Percentiles rank a stretch among this genome's conserved stretches.
These are phyloP conservation scores for Calocybe indica DNA, from an alignment of 768 basidiomycete genomes.

Conservation along the genomic window DNA sequence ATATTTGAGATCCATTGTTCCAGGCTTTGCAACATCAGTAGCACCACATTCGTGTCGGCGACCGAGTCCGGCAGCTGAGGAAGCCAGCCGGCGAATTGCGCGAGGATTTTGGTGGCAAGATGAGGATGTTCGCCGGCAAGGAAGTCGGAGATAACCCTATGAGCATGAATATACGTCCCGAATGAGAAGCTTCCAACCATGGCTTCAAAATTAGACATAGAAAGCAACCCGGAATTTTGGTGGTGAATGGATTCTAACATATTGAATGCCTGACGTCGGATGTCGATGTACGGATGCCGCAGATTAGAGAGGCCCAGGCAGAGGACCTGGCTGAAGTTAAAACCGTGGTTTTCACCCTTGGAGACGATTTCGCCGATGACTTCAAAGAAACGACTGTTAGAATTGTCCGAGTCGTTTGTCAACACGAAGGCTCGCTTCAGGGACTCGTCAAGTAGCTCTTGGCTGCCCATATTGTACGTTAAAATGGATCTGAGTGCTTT, in stretches of 20 bases:
- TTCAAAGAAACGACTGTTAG: conserved; percentile 68
- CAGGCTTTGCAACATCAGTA: conserved; percentile 70
- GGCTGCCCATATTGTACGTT: conserved; percentile 46
- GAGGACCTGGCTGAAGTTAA: conserved; percentile 67
- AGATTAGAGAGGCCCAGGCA: conserved; percentile 84
- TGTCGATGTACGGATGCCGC: conserved; percentile 57
- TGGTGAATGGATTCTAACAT: conserved; percentile 71
- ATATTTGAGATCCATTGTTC: conserved; percentile 82
- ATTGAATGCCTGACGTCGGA: conserved; percentile 73
- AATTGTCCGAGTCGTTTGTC: conserved; percentile 46
- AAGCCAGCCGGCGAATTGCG: conserved; percentile 70
- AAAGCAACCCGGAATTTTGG: conserved; percentile 57
- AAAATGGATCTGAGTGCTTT: conserved; percentile 73
- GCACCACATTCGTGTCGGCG: conserved; percentile 36
- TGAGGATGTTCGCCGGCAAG: conserved; percentile 74
- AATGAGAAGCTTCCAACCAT: conserved; percentile 66
- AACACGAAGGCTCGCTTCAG: conserved; percentile 65
- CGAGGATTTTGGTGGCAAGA: conserved; percentile 57
- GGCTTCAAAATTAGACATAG: conserved; percentile 70
- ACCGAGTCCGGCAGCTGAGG: conserved; percentile 51
- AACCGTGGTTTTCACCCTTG: conserved; percentile 45
- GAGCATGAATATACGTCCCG: conserved; percentile 75
- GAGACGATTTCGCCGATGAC: conserved; percentile 68
- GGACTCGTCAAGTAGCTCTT: conserved; percentile 55
- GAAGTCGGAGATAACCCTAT: conserved; percentile 69